Evolutionary conservation across 2,329 filamentous ascomycete genomes (phyloP).

Genomic region (Aureobasidium melanogenum): DNA sequence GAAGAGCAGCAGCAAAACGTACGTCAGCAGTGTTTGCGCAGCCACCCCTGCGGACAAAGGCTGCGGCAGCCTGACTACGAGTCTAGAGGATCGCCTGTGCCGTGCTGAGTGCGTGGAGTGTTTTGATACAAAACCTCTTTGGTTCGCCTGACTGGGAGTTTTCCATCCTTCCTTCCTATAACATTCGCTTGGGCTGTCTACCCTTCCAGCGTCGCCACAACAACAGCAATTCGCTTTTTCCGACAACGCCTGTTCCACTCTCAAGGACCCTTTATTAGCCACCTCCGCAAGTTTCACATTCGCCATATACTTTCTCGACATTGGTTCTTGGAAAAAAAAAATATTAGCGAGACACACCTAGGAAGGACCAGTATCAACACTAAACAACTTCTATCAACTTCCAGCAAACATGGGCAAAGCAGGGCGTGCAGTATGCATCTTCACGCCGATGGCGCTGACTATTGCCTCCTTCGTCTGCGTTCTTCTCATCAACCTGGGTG

Average conservation of each 20-base stretch:
- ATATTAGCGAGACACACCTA: neutral
- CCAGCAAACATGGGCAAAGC: slow-evolving; percentile 53
- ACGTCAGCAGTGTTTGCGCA: slow-evolving; percentile 8
- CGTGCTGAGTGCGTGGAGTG: neutral
- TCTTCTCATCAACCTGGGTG: slow-evolving; percentile 48
- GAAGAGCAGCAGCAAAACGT: neutral
- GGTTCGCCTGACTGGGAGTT: neutral
- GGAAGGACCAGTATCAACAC: neutral
- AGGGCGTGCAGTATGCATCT: slow-evolving; percentile 78
- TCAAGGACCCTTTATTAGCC: neutral
- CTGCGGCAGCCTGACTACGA: slow-evolving; percentile 6
- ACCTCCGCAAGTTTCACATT: slow-evolving; percentile 6
- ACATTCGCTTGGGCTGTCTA: neutral
- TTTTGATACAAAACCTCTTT: neutral
- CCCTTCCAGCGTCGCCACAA: neutral
- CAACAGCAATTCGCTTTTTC: neutral
- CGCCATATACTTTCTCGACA: neutral
- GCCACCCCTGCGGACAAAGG: slow-evolving; percentile 1
- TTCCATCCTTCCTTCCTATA: neutral
- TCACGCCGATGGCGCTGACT: slow-evolving; percentile 75
- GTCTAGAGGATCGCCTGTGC: neutral
- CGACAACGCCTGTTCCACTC: neutral
- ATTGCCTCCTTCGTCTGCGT: slow-evolving; percentile 65
- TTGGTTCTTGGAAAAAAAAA: neutral
- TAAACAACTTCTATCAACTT: neutral